Percentiles rank a stretch among this genome's conserved stretches.
Evolutionary conservation across 2,329 filamentous ascomycete genomes (phyloP).

Genomic region (Alternaria consortialis): DNA sequence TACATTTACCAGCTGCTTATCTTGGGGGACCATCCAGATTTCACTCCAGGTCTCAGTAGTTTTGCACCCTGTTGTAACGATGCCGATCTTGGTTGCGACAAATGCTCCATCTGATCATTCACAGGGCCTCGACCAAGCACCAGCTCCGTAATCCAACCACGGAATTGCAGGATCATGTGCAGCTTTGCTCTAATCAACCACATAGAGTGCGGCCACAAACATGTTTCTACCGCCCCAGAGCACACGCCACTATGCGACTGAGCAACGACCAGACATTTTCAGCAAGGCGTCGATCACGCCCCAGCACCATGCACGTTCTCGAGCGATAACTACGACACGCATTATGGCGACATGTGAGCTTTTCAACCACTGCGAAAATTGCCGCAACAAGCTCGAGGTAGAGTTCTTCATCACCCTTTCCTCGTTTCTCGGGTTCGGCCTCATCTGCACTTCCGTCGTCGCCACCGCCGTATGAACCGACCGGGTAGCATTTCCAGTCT

Average conservation of each 20-base stretch:
- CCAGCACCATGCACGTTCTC: neutral
- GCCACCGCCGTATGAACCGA: neutral
- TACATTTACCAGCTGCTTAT: neutral
- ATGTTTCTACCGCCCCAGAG: neutral
- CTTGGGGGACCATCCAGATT: too few species aligned
- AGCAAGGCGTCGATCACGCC: neutral
- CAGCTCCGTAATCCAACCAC: neutral
- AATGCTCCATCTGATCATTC: too few species aligned
- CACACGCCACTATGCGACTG: neutral
- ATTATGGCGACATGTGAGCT: neutral
- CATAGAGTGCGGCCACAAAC: constrained; percentile 1
- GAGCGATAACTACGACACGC: neutral
- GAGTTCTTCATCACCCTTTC: neutral
- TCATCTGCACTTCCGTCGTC: neutral
- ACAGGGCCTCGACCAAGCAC: neutral
- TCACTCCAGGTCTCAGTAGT: too few species aligned
- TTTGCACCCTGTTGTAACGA: too few species aligned
- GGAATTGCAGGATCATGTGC: neutral
- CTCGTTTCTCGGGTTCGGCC: neutral
- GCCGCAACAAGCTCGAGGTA: neutral
- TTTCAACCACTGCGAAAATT: neutral
- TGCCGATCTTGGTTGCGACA: too few species aligned
- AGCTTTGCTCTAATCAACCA: neutral
- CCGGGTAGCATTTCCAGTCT: neutral
- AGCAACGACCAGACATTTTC: neutral